Percentiles rank a stretch among this genome's conserved stretches.
Evolutionary conservation across 176 grass and related monocot genomes (phyloP).

Genomic region (Chloris gayana): DNA sequence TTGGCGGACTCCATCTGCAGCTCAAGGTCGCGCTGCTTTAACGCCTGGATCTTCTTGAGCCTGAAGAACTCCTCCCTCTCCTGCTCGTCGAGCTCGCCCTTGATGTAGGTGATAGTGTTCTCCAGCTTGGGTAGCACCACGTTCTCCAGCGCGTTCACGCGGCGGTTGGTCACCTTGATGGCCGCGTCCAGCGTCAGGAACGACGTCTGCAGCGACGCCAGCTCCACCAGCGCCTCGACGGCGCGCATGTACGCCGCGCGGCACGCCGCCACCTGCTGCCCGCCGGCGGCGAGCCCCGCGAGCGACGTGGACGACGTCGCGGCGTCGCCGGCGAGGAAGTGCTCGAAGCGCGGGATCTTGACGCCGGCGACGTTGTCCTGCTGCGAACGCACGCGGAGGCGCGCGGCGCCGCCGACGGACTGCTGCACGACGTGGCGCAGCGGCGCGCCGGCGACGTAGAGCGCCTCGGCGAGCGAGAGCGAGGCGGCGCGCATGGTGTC

Average conservation of each 20-base stretch:
- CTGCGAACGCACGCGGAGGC: slow-evolving; percentile 54
- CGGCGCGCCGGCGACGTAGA: slow-evolving; percentile 60
- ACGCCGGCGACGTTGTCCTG: slow-evolving; percentile 91
- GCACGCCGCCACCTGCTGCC: slow-evolving; percentile 76
- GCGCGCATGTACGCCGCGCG: slow-evolving; percentile 56
- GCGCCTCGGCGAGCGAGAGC: slow-evolving; percentile 77
- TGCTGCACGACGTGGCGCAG: slow-evolving; percentile 65
- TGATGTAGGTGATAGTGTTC: slow-evolving; percentile 82
- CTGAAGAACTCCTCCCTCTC: slow-evolving; percentile 94
- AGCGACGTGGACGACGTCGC: slow-evolving; percentile 20
- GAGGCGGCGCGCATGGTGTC: slow-evolving; percentile 67
- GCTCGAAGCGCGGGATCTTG: slow-evolving; percentile 68
- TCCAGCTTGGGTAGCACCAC: slow-evolving; percentile 73
- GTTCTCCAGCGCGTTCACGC: slow-evolving; percentile 78
- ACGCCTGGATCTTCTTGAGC: slow-evolving; percentile 81
- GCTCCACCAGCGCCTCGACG: slow-evolving; percentile 73
- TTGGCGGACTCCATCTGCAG: slow-evolving; percentile 47
- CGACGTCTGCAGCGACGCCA: slow-evolving; percentile 82
- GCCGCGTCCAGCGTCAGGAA: slow-evolving; percentile 85
- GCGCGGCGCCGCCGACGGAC: slow-evolving; percentile 55
- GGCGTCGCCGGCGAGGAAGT: slow-evolving; percentile 16
- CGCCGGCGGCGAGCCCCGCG: slow-evolving; percentile 65
- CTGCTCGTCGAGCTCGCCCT: slow-evolving; percentile 72
- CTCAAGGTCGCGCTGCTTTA: slow-evolving; percentile 64
- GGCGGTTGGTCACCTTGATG: slow-evolving; percentile 82